A percentile compares a stretch with the other conserved stretches of the same genome.
These are phyloP conservation scores for Mimosa bimucronata DNA, from an alignment of 306 rosid genomes.

Conservation along the genomic window DNA sequence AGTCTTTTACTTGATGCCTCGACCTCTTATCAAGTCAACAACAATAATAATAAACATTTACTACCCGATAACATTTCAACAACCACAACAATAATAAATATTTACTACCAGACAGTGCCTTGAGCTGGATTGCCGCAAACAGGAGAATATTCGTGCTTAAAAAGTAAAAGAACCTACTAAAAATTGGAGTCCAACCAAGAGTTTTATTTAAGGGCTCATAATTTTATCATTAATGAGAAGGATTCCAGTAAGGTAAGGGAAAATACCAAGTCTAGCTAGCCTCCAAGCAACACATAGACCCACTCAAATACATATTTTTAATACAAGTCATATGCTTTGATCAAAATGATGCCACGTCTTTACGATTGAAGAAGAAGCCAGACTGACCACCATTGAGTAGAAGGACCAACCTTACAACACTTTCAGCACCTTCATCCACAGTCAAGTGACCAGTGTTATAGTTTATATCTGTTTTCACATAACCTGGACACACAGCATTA, in stretches of 20 bases:
- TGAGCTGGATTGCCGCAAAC: too few species aligned
- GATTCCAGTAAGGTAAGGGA: background rate
- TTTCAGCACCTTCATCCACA: conserved; percentile 61
- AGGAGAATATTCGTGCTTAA: too few species aligned
- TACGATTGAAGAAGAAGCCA: conserved; percentile 38
- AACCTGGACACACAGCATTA: conserved; percentile 54
- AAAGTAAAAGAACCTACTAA: background rate
- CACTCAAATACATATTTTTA: too few species aligned
- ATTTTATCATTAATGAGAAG: background rate
- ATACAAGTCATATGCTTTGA: background rate
- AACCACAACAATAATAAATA: background rate
- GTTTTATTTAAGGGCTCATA: background rate
- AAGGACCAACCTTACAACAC: conserved; percentile 54
- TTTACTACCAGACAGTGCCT: too few species aligned
- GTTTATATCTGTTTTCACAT: conserved; percentile 49
- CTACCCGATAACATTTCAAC: too few species aligned
- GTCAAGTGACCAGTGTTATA: conserved; percentile 44
- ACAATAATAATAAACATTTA: too few species aligned
- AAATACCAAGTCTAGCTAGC: background rate
- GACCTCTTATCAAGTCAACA: background rate
- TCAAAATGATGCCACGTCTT: conserved; percentile 40
- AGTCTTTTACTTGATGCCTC: background rate
- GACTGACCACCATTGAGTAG: conserved; percentile 32
- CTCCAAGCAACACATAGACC: background rate
- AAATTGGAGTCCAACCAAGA: background rate